Conservation (phyloP, 306 rosid genomes). For the Echinosophora koreensis region DNA sequence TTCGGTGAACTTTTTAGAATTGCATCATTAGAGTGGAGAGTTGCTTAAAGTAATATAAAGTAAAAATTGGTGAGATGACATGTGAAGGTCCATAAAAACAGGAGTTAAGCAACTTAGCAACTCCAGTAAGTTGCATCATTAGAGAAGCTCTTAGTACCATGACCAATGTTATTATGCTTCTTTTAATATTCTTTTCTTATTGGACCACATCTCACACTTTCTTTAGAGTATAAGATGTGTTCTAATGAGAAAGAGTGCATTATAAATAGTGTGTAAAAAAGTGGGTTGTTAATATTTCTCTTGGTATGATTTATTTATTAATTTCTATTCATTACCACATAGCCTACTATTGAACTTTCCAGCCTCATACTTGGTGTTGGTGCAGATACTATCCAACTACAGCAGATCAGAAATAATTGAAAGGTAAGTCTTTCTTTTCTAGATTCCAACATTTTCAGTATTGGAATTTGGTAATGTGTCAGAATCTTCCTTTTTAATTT, state of each 20-base stretch:
- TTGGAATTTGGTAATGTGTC: constrained; percentile 17
- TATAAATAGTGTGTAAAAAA: too few species aligned
- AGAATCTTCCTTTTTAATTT: neutral
- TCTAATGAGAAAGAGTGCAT: too few species aligned
- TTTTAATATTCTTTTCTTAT: too few species aligned
- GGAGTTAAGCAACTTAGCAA: too few species aligned
- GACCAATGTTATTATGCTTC: too few species aligned
- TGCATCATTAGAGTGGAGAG: too few species aligned
- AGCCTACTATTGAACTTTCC: constrained; percentile 10
- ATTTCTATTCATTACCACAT: neutral
- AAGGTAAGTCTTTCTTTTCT: constrained; percentile 53
- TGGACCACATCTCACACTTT: neutral
- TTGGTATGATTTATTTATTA: neutral
- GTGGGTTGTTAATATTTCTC: neutral
- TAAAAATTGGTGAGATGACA: too few species aligned
- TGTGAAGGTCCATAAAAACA: too few species aligned
- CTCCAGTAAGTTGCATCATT: too few species aligned
- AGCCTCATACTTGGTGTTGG: constrained; percentile 26
- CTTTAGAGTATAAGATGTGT: neutral
- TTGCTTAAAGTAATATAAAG: too few species aligned
- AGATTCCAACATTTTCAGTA: neutral
- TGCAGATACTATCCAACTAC: constrained; percentile 80
- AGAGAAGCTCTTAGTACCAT: too few species aligned
- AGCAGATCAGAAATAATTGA: constrained; percentile 75
- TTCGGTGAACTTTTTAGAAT: too few species aligned